Percentiles rank a stretch among this genome's conserved stretches.
Conservation (phyloP, 1,284 basidiomycete species). For the Sphagnurus paluster region DNA sequence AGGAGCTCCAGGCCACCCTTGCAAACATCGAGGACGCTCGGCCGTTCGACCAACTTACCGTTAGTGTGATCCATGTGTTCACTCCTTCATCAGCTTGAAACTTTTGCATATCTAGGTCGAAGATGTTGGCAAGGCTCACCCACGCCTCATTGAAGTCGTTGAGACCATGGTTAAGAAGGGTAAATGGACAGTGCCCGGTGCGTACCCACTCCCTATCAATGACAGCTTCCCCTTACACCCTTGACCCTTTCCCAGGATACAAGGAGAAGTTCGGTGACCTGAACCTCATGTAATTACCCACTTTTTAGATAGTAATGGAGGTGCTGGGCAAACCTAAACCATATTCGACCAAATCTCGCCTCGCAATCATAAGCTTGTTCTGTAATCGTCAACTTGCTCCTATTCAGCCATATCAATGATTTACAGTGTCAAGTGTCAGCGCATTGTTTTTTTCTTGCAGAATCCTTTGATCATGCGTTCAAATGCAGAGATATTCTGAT, state of each 20-base stretch:
- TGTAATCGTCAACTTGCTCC: too few relatives aligned
- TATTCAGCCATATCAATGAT: too few relatives aligned
- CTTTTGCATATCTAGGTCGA: conserved; percentile 48
- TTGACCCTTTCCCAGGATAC: conserved; percentile 60
- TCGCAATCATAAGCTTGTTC: too few relatives aligned
- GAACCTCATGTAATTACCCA: conserved; percentile 73
- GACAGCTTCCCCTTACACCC: conserved; percentile 5
- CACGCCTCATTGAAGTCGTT: conserved; percentile 89
- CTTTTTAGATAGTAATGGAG: conserved; percentile 14
- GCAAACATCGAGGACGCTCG: conserved; percentile 98
- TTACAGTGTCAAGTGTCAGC: too few relatives aligned
- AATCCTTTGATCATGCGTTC: too few relatives aligned
- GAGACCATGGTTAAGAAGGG: conserved; percentile 99
- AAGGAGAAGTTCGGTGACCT: conserved; percentile 95
- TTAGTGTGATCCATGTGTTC: conserved; percentile 33
- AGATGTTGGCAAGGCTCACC: conserved; percentile 92
- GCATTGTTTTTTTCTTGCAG: too few relatives aligned
- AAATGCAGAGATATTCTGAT: too few relatives aligned
- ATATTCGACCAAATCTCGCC: neutral
- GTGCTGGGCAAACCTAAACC: neutral
- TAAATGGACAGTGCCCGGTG: conserved; percentile 96
- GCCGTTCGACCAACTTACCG: conserved; percentile 96
- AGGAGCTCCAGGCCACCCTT: conserved; percentile 91
- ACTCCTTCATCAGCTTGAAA: conserved; percentile 1
- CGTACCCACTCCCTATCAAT: conserved; percentile 24